phyloP scores from a whole-genome alignment of 345 rosid genomes.

The Euclidium syriacum region DNA sequence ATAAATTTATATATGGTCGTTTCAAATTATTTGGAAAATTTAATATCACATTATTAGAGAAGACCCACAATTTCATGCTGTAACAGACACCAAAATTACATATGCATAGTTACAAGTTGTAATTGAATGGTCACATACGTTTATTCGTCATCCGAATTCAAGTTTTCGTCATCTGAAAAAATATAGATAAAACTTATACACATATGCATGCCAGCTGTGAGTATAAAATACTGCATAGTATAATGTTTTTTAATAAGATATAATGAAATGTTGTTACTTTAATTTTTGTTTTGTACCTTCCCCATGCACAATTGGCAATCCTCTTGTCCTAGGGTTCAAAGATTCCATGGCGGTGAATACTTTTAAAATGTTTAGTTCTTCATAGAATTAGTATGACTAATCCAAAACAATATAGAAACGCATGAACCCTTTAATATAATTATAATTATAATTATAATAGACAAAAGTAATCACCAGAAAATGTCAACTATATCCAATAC shows the following conservation, averaged over 20 bases:
- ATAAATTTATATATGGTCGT: too few relatives aligned
- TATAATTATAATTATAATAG: too few relatives aligned
- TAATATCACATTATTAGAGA: too few relatives aligned
- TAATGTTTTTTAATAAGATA: too few relatives aligned
- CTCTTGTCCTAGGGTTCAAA: conserved; percentile 1
- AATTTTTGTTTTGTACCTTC: background rate
- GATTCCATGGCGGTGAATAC: conserved; percentile 26
- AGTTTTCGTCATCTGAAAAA: background rate
- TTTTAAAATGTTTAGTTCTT: background rate
- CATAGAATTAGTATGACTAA: background rate
- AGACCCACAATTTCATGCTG: background rate
- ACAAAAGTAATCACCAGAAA: background rate
- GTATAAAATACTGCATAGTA: background rate
- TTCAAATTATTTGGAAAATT: too few relatives aligned
- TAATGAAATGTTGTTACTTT: too few relatives aligned
- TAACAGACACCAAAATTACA: background rate
- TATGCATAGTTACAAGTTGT: background rate
- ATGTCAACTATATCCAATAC: conserved; percentile 10
- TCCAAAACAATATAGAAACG: background rate
- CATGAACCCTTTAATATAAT: too few relatives aligned
- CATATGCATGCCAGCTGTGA: conserved; percentile 10
- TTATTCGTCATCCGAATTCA: conserved; percentile 3
- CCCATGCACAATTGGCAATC: conserved; percentile 4
- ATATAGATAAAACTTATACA: too few relatives aligned
- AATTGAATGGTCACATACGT: conserved; percentile 17